These are phyloP conservation scores for Pelargonium nanum DNA, from an alignment of 345 rosid genomes.

Conservation along the genomic window DNA sequence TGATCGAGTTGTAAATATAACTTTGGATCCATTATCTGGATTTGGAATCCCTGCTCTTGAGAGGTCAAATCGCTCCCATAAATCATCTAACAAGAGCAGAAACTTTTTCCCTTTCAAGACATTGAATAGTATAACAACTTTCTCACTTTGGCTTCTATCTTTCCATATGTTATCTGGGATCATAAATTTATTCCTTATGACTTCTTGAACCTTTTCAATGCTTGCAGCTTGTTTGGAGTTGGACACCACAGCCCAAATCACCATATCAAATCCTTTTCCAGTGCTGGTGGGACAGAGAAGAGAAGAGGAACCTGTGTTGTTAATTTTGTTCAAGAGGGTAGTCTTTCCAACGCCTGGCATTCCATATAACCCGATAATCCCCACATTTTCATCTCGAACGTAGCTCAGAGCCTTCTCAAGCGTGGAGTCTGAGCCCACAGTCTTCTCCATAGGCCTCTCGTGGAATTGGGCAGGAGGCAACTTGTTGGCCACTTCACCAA, in stretches of 20 bases:
- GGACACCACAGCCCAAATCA: constrained; percentile 10
- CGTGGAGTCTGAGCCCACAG: neutral
- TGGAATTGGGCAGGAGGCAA: too few species aligned
- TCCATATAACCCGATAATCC: constrained; percentile 10
- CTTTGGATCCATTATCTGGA: constrained; percentile 6
- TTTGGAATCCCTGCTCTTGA: neutral
- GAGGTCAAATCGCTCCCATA: constrained; percentile 8
- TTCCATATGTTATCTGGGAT: constrained; percentile 2
- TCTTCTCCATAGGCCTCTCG: neutral
- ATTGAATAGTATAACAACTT: neutral
- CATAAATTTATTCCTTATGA: constrained; percentile 4
- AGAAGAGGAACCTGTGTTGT: neutral
- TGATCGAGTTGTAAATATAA: constrained; percentile 11
- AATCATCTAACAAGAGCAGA: constrained; percentile 17
- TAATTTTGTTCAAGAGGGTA: constrained; percentile 10
- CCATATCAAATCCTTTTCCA: neutral
- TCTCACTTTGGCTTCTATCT: neutral
- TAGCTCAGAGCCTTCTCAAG: neutral
- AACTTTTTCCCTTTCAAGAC: constrained; percentile 5
- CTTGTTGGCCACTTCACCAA: too few species aligned
- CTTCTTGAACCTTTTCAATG: neutral
- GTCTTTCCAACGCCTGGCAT: constrained; percentile 18
- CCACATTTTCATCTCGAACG: neutral
- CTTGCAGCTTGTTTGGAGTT: neutral
- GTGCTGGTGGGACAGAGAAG: too few species aligned